These are phyloP conservation scores for Auricularia heimuer DNA, from an alignment of 768 basidiomycete species.

Conservation along the genomic window DNA sequence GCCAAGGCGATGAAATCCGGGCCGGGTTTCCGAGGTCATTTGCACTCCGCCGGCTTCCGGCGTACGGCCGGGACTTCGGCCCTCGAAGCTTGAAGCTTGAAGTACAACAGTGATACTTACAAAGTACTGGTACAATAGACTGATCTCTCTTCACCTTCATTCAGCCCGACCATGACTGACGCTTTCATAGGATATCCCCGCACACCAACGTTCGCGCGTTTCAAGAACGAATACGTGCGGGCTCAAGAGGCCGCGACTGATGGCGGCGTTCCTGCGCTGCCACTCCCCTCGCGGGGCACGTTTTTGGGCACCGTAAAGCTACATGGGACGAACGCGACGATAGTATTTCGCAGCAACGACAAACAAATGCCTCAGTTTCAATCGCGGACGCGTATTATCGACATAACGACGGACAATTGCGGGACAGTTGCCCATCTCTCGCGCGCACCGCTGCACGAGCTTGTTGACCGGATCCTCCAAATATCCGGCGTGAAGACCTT, in stretches of 20 bases:
- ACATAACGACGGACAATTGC: not conserved
- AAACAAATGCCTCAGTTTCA: conserved; percentile 1
- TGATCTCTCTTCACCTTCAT: too few species aligned
- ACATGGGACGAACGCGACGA: conserved; percentile 6
- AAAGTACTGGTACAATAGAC: too few species aligned
- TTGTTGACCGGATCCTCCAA: conserved; percentile 2
- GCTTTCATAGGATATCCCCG: not conserved
- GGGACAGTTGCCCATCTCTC: conserved; percentile 1
- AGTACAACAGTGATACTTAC: too few species aligned
- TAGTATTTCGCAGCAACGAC: not conserved
- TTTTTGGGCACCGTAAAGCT: conserved; percentile 8
- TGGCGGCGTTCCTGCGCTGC: not conserved
- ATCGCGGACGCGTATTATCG: conserved; percentile 4
- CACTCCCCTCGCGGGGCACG: not conserved
- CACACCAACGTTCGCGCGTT: not conserved
- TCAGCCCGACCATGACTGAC: too few species aligned
- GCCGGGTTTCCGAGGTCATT: too few species aligned
- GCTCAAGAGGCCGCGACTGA: not conserved
- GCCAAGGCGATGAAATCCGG: too few species aligned
- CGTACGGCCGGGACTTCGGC: too few species aligned
- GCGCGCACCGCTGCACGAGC: not conserved
- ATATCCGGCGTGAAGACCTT: not conserved
- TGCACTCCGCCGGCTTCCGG: too few species aligned
- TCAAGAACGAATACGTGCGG: not conserved
- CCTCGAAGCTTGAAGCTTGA: too few species aligned